Conservation (phyloP, 106 monocot genomes). For the Dendrobium officinale region DNA sequence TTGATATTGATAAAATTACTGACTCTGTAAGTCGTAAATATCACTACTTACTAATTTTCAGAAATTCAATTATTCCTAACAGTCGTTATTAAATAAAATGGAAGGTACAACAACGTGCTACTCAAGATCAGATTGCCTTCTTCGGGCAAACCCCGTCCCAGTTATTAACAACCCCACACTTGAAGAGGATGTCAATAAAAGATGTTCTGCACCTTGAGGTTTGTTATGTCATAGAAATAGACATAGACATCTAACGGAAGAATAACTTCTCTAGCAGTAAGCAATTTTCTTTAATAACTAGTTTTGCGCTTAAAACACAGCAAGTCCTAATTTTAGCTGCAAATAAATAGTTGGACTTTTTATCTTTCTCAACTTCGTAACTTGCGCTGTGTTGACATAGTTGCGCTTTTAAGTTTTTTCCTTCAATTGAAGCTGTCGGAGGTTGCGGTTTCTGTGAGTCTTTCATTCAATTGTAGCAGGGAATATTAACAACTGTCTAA, state of each 20-base stretch:
- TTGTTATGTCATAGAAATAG: conserved; percentile 4
- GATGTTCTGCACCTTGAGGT: conserved; percentile 88
- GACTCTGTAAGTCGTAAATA: conserved; percentile 60
- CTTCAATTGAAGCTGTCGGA: not conserved
- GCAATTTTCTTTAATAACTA: not conserved
- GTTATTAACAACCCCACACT: conserved; percentile 66
- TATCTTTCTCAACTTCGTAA: not conserved
- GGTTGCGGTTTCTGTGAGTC: not conserved
- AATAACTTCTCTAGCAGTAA: not conserved
- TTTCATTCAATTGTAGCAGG: not conserved
- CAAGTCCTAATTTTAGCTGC: not conserved
- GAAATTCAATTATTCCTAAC: not conserved
- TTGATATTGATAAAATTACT: conserved; percentile 91
- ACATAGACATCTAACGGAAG: not conserved
- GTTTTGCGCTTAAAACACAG: not conserved
- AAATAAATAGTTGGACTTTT: not conserved
- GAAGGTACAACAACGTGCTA: conserved; percentile 84
- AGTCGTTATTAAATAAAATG: conserved; percentile 5
- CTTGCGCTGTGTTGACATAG: not conserved
- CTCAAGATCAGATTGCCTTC: conserved; percentile 94
- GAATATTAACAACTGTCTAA: not conserved
- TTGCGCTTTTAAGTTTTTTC: not conserved
- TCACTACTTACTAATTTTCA: not conserved
- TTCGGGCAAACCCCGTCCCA: conserved; percentile 99
- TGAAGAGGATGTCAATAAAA: conserved; percentile 52